Conservation (phyloP, 78 protist species). For the Tieghemostelium lacteum region DNA sequence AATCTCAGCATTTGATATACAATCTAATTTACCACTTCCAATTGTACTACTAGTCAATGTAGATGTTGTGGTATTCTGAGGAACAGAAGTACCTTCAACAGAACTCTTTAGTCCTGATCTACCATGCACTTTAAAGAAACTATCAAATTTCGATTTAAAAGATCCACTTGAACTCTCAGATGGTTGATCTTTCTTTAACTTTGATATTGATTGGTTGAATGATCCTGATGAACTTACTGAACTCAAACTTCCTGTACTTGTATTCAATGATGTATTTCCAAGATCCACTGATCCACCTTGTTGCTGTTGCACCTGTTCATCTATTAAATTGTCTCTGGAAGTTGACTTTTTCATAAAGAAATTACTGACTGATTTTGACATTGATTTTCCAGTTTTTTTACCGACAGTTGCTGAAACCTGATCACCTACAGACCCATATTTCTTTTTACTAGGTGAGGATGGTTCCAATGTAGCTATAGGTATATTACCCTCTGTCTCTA, state of each 20-base stretch:
- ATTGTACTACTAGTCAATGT: too few relatives aligned
- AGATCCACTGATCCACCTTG: neutral
- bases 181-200: neutral
- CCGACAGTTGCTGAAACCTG: neutral
- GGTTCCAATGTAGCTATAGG: neutral
- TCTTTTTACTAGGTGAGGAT: neutral
- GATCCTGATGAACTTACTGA: neutral
- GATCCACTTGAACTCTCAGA: too few relatives aligned
- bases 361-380: neutral
- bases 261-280: neutral
- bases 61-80: too few relatives aligned
- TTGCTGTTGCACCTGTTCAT: neutral
- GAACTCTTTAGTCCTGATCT: neutral
- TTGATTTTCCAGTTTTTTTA: slow-evolving; percentile 18
- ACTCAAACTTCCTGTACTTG: slow-evolving; percentile 1
- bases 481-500: neutral
- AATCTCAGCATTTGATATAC: neutral
- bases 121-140: slow-evolving; percentile 1
- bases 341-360: slow-evolving; percentile 21
- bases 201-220: neutral
- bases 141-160: slow-evolving; percentile 29
- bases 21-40: neutral
- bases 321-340: neutral
- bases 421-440: neutral
- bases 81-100: too few relatives aligned